Percentiles rank a stretch among this genome's conserved stretches.
These are phyloP conservation scores for Platismatia glauca DNA, from an alignment of 495 filamentous ascomycete species.

Conservation along the genomic window DNA sequence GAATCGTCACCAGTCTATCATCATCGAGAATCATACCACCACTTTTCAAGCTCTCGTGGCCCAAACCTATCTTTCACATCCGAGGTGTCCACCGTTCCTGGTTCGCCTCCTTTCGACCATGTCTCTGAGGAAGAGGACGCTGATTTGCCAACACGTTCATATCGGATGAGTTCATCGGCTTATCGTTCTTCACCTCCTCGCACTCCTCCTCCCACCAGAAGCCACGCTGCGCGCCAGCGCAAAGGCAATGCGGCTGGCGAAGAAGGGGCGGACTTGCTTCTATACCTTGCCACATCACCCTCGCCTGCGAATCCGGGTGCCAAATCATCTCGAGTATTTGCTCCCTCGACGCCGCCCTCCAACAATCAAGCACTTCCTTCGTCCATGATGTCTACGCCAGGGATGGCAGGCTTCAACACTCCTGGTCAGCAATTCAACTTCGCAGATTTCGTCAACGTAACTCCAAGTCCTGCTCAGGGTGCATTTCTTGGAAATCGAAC, in stretches of 20 bases:
- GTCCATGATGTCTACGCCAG: slow-evolving; percentile 84
- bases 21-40: slow-evolving; percentile 43
- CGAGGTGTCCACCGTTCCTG: slow-evolving; percentile 57
- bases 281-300: slow-evolving; percentile 88
- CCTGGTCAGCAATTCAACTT: slow-evolving; percentile 76
- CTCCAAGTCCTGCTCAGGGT: slow-evolving; percentile 86
- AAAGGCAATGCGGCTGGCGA: slow-evolving; percentile 47
- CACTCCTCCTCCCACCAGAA: slow-evolving; percentile 65
- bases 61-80: slow-evolving; percentile 63
- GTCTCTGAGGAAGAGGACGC: slow-evolving; percentile 73
- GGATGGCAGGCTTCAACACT: slow-evolving; percentile 45
- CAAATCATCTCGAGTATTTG: slow-evolving; percentile 42
- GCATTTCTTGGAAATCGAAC: slow-evolving; percentile 56
- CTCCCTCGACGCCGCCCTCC: slow-evolving; percentile 81
- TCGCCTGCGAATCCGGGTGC: slow-evolving; percentile 56
- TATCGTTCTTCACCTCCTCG: slow-evolving; percentile 68
- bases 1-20: slow-evolving; percentile 75
- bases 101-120: slow-evolving; percentile 52
- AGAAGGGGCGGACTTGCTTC: slow-evolving; percentile 81
- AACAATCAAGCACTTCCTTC: slow-evolving; percentile 68
- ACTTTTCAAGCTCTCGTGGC: slow-evolving; percentile 53
- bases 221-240: slow-evolving; percentile 38
- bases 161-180: slow-evolving; percentile 45
- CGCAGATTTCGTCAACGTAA: slow-evolving; percentile 89
- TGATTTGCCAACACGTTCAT: slow-evolving; percentile 67